Evolutionary conservation across 805 yeast genomes (phyloP), one percentile per base, ranked within the genome.

Genomic region (Saturnispora saitoi): DNA sequence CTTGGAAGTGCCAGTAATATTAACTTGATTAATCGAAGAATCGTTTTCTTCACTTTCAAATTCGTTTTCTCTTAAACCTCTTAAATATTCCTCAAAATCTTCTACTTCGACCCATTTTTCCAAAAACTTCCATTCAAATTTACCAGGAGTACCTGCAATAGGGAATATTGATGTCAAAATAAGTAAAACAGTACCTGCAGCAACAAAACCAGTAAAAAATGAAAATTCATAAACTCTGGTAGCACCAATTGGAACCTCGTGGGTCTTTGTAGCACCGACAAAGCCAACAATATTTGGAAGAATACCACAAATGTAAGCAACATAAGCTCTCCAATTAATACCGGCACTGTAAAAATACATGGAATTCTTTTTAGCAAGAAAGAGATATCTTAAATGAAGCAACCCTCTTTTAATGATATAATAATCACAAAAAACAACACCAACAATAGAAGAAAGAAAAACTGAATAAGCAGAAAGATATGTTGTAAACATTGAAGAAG

Each of bases 201-300:
- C 63, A 32, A 78, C 58, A 65, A 83, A 86, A 1, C 96, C 96
- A 51, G 83, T 74, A 55, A 88, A 80, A 70, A 81, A 88, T 63
- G 83, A 83, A 57, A 88, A 68, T 52, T 81, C 69, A 69, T 85
- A 88, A 42, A 88, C 77, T 49, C 77, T 71, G 50, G 78, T 76
- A 10, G 95, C 95, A 30, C 91, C 95, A 42, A 70, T 68, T 28
- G 95, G 95, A 14, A 87, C 95, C 7, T 43, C 49, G 51, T 71
- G 74, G n/a, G 80, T 76, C 36, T 82, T 86, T 22, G 86, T 80
- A 9, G 89, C 88, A 54, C 95, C 88, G 6, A 83, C 91, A 57
- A 88, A 88, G 1, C 96, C 96, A 19, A 84, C 84, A 59, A 88
- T 81, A 58, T 87, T 88, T 42, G 95, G 93, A 32, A 80, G 69